Evolutionary conservation across 768 basidiomycete genomes (phyloP).

Genomic region (Amyloporia xantha): DNA sequence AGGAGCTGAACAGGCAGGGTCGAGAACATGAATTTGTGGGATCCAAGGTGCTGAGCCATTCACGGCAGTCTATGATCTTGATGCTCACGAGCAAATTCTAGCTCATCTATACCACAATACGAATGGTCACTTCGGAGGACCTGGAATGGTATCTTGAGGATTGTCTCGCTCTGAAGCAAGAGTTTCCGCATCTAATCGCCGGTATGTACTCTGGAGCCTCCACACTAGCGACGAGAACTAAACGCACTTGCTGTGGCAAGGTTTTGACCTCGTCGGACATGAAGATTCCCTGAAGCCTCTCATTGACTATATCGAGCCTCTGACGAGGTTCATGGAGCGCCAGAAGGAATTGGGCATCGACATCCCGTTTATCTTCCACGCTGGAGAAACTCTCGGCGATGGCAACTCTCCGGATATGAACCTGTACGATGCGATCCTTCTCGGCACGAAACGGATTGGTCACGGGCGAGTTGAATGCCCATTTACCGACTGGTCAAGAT

Average conservation of each 20-base stretch:
- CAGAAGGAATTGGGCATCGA: conserved; percentile 52
- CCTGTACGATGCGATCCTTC: conserved; percentile 70
- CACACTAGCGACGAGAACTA: too few species aligned
- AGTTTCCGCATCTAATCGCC: conserved; percentile 66
- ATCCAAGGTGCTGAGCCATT: conserved; percentile 42
- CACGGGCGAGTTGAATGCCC: conserved; percentile 48
- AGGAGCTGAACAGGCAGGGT: conserved; percentile 42
- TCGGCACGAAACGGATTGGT: conserved; percentile 76
- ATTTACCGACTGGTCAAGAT: neutral
- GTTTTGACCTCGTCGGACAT: conserved; percentile 77
- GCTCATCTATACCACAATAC: conserved; percentile 68
- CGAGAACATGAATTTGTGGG: conserved; percentile 59
- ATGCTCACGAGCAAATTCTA: conserved; percentile 33
- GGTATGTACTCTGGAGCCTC: too few species aligned
- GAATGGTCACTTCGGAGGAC: conserved; percentile 47
- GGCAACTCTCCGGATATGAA: conserved; percentile 66
- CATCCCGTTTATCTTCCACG: conserved; percentile 75
- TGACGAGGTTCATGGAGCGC: conserved; percentile 52
- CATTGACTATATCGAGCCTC: conserved; percentile 52
- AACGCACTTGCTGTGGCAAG: too few species aligned
- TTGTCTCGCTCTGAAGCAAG: conserved; percentile 64
- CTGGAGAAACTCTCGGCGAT: conserved; percentile 76
- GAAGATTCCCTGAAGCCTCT: conserved; percentile 58
- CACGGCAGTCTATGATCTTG: conserved; percentile 41
- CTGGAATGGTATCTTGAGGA: conserved; percentile 67